Conservation (phyloP, 345 rosid species). For the Brassica incana region DNA sequence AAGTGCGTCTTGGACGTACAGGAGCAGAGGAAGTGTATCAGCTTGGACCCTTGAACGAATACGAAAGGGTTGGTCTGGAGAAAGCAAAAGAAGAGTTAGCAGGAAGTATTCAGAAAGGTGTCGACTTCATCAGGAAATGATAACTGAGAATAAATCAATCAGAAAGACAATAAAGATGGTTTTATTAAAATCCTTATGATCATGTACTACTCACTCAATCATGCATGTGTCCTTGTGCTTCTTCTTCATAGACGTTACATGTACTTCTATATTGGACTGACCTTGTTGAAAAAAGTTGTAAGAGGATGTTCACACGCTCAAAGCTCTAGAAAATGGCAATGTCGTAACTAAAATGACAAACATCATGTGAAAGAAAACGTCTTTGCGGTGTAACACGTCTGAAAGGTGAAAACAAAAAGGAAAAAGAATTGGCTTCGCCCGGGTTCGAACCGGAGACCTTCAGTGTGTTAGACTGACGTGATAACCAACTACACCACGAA, state of each 20-base stretch:
- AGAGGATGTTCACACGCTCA: not conserved
- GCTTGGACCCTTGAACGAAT: constrained; percentile 73
- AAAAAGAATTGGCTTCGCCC: constrained; percentile 41
- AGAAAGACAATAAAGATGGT: constrained; percentile 15
- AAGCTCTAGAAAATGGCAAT: not conserved
- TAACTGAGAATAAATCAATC: not conserved
- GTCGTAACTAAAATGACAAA: not conserved
- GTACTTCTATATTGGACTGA: constrained; percentile 14
- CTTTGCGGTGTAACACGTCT: not conserved
- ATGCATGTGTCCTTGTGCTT: not conserved
- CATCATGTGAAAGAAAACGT: not conserved
- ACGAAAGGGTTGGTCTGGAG: constrained; percentile 72
- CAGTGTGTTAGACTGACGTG: constrained; percentile 99
- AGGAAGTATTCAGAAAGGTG: constrained; percentile 76
- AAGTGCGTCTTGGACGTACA: constrained; percentile 67
- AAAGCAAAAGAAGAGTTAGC: constrained; percentile 73
- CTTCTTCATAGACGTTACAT: constrained; percentile 5
- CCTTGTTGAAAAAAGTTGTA: not conserved
- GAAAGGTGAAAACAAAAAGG: constrained; percentile 35
- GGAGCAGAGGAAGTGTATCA: constrained; percentile 72
- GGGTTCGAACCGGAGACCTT: constrained; percentile 47
- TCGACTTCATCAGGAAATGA: constrained; percentile 62
- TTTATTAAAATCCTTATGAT: not conserved
- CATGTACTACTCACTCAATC: constrained; percentile 16
- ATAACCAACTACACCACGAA: constrained; percentile 99